These are phyloP conservation scores for Neopestalotiopsis sp. DNA, from an alignment of 2,329 filamentous ascomycete genomes.

Conservation along the genomic window DNA sequence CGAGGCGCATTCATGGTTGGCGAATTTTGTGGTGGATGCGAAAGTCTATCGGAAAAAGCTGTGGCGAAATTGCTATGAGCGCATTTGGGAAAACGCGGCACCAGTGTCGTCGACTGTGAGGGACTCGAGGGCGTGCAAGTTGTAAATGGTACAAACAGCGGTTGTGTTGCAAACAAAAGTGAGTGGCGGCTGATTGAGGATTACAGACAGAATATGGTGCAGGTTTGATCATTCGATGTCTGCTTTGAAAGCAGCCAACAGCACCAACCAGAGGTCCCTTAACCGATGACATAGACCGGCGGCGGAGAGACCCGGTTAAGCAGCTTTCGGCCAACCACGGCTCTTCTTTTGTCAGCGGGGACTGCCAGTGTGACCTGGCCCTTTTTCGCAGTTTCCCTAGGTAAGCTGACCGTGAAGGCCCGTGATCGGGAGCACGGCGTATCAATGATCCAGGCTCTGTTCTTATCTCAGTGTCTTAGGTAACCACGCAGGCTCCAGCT, in stretches of 20 bases:
- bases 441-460: constrained; percentile 3
- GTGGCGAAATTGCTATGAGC: constrained; percentile 7
- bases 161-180: neutral
- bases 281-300: constrained; percentile 17
- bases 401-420: neutral
- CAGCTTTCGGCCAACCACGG: constrained; percentile 14
- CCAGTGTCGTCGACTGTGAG: neutral
- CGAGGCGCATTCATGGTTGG: constrained; percentile 49
- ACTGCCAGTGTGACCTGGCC: neutral
- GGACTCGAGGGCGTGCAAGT: neutral
- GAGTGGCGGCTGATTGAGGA: neutral
- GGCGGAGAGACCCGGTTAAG: constrained; percentile 5
- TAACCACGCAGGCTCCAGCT: neutral
- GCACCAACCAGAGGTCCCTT: neutral
- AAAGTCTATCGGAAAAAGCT: neutral
- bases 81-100: constrained; percentile 13
- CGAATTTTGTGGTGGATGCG: neutral
- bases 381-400: neutral
- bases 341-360: constrained; percentile 7
- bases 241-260: constrained; percentile 17
- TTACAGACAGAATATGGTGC: neutral
- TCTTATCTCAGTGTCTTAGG: neutral
- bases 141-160: neutral
- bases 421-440: constrained; percentile 1
- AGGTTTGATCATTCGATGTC: constrained; percentile 16